phyloP scores from a whole-genome alignment of 257 asterid species.

The Plantago major region DNA sequence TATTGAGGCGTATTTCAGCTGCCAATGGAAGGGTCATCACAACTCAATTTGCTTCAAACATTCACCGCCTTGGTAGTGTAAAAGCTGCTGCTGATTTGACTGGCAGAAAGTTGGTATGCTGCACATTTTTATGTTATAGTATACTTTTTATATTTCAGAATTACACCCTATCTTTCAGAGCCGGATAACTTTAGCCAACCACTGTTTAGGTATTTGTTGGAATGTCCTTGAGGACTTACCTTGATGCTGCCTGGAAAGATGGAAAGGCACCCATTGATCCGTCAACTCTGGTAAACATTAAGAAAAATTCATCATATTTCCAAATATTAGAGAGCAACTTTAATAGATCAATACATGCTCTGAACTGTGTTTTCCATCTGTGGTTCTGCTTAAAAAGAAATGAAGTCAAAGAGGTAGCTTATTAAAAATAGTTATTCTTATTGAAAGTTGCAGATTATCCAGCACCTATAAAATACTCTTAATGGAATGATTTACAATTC shows the following conservation, averaged over 20 bases:
- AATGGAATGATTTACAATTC: background rate
- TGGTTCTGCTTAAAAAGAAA: background rate
- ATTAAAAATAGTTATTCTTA: background rate
- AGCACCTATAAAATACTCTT: too few species aligned
- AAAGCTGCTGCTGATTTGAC: constrained; percentile 99
- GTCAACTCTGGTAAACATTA: constrained; percentile 80
- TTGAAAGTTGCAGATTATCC: too few species aligned
- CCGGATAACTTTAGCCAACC: constrained; percentile 18
- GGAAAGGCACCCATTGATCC: constrained; percentile 99
- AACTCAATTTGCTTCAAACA: constrained; percentile 95
- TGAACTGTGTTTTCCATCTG: background rate
- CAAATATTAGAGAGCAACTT: constrained; percentile 2
- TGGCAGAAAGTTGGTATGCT: constrained; percentile 88
- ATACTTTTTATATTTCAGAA: constrained; percentile 10
- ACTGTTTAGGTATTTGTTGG: constrained; percentile 85
- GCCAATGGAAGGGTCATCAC: constrained; percentile 89
- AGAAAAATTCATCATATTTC: constrained; percentile 16
- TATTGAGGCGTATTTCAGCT: constrained; percentile 78
- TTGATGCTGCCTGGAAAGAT: constrained; percentile 98
- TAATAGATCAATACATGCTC: constrained; percentile 1
- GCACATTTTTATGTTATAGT: constrained; percentile 10
- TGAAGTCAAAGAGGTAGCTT: background rate
- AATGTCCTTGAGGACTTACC: constrained; percentile 97
- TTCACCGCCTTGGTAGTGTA: constrained; percentile 97
- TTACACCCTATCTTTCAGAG: constrained; percentile 17